Evolutionary conservation across 371 early-diverging fungal species (phyloP).

Genomic region (Mucor ambiguus): DNA sequence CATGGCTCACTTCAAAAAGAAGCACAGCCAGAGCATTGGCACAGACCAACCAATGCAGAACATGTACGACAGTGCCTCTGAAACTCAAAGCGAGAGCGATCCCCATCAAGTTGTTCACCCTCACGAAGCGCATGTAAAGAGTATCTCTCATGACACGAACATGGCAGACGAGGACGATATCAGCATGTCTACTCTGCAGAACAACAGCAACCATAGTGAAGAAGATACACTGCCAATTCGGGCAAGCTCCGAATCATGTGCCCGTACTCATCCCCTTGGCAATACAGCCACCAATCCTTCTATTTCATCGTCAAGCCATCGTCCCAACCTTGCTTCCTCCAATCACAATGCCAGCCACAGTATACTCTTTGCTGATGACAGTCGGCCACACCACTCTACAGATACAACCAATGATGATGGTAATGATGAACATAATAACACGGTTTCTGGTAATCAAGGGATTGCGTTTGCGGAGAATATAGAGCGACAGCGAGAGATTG

Average conservation of each 20-base stretch:
- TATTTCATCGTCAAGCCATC: not conserved
- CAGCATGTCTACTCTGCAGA: not conserved
- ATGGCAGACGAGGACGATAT: not conserved
- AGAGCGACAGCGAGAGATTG: conserved; percentile 41
- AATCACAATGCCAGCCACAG: not conserved
- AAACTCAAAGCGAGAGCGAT: not conserved
- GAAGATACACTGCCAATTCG: not conserved
- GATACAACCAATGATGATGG: not conserved
- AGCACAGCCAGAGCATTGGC: not conserved
- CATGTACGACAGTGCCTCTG: not conserved
- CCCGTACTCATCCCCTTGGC: not conserved
- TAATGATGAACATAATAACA: not conserved
- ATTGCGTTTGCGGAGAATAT: conserved; percentile 52
- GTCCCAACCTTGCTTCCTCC: not conserved
- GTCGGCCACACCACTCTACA: not conserved
- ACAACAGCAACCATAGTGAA: not conserved
- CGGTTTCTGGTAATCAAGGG: conserved; percentile 20
- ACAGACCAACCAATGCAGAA: not conserved
- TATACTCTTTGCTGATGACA: not conserved
- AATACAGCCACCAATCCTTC: not conserved
- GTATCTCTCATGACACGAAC: not conserved
- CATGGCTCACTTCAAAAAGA: conserved; percentile 14
- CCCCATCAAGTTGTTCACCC: not conserved
- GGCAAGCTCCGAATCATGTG: not conserved
- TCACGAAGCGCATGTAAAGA: not conserved